Conservation (phyloP, 164 flowering plant genomes). For the Kalanchoe fedtschenkoi region DNA sequence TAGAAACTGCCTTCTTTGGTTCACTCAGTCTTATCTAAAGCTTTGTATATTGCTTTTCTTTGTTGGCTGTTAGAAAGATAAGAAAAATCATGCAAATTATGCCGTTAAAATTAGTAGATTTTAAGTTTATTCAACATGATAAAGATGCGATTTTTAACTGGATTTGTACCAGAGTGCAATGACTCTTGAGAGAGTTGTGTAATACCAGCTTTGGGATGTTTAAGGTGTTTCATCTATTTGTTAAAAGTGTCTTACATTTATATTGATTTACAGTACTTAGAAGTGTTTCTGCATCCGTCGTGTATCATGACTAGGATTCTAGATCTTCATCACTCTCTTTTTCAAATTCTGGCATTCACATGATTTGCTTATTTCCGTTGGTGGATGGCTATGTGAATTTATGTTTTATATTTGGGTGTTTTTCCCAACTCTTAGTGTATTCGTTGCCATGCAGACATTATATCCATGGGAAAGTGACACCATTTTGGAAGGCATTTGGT, state of each 20-base stretch:
- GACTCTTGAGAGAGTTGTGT: too few species aligned
- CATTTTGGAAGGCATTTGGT: slow-evolving; percentile 58
- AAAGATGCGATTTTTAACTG: too few species aligned
- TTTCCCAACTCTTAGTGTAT: background rate
- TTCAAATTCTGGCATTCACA: too few species aligned
- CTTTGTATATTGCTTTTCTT: background rate
- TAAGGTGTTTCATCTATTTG: background rate
- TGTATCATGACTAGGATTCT: background rate
- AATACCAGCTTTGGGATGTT: too few species aligned
- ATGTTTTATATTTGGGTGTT: background rate
- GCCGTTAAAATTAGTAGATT: background rate
- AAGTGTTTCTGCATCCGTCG: background rate
- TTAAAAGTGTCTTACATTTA: too few species aligned
- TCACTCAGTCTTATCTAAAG: background rate
- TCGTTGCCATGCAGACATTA: slow-evolving; percentile 28
- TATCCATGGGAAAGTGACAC: slow-evolving; percentile 30
- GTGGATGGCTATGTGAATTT: background rate
- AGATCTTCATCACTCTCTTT: background rate
- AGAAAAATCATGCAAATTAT: background rate
- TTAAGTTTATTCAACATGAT: too few species aligned
- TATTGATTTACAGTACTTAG: too few species aligned
- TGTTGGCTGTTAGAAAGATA: background rate
- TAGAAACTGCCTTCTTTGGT: background rate
- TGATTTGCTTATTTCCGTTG: too few species aligned
- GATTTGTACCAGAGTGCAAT: too few species aligned